Conservation (phyloP, 1,284 basidiomycete genomes). For the Omphalotus olearius region DNA sequence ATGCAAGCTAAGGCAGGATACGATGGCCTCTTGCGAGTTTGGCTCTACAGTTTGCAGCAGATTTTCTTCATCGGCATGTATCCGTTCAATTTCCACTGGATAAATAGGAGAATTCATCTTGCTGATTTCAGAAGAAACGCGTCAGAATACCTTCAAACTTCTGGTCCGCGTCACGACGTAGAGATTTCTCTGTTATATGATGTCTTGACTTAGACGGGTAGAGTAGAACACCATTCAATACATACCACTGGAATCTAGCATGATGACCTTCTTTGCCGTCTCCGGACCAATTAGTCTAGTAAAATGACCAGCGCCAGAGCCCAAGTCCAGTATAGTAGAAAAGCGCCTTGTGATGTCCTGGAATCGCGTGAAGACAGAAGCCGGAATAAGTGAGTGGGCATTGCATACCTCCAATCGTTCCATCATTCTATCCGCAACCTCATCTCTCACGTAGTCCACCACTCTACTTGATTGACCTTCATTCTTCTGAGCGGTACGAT, state of each 20-base stretch:
- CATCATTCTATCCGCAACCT: constrained; percentile 86
- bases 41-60: constrained; percentile 59
- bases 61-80: constrained; percentile 77
- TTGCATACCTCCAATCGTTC: constrained; percentile 75
- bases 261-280: constrained; percentile 71
- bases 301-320: constrained; percentile 94
- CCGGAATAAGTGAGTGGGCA: constrained; percentile 1
- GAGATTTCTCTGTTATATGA: constrained; percentile 43
- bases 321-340: constrained; percentile 79
- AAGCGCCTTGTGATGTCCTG: constrained; percentile 93
- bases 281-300: constrained; percentile 77
- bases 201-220: not conserved
- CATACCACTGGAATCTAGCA: constrained; percentile 87
- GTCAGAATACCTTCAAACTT: constrained; percentile 67
- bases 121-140: not conserved
- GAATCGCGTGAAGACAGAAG: constrained; percentile 6
- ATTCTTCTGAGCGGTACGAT: constrained; percentile 64
- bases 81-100: constrained; percentile 67
- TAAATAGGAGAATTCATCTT: constrained; percentile 6
- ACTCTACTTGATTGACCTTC: constrained; percentile 61
- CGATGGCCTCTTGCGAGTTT: constrained; percentile 86
- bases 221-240: not conserved
- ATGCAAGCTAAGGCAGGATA: constrained; percentile 89
- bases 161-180: constrained; percentile 70
- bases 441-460: constrained; percentile 91